Base-by-base conservation (phyloP, 129 eudicot genomes). In the Pittosporum tobira region DNA sequence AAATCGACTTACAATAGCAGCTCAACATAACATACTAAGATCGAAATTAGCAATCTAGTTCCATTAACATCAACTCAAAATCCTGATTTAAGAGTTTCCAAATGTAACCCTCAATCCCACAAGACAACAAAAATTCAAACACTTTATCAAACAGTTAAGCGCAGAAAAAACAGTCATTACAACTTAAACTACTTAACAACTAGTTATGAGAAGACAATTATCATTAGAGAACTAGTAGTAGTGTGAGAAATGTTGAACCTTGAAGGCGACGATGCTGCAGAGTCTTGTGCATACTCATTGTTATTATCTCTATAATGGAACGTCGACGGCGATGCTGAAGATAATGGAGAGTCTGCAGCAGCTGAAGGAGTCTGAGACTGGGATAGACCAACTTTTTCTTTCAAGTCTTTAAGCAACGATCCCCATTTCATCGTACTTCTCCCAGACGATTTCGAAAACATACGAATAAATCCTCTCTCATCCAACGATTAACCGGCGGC, bases 351-450 rank as follows among this genome's bases (percentile, higher is more conserved):
- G 21, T 75, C 29, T 2, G 57, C 26, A 15, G 71, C 31, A 22
- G 79, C 21, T 9, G 94, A 29, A 11, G 2, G 77, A 50, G 48
- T 74, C 46, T 9, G 70, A 26, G 26, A 55, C 73, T 79, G 78
- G 1, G 94, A 69, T 47, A 93, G 64, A 37, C 99, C 99, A 37
- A 93, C 99, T 75, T 79, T 93, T 31, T 84, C 99, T 73, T 52
- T 93, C 60, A 93, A 67, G 79, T 93, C 99, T 76, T 81, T 87
- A 75, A 93, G 80, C 88, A 93, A 84, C 77, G 94, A 64, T 71
- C 61, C 80, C 99, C 99, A 93, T 93, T 93, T 93, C 99, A 93
- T 93, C 94, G 85, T 81, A 56, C 45, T 56, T 67, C 60, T 68
- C 48, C 71, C 37, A 9, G 29, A 49, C 29, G 66, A 50, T 24